phyloP scores from a whole-genome alignment of 2,329 filamentous ascomycete species.

The Aspergillus uvarum region DNA sequence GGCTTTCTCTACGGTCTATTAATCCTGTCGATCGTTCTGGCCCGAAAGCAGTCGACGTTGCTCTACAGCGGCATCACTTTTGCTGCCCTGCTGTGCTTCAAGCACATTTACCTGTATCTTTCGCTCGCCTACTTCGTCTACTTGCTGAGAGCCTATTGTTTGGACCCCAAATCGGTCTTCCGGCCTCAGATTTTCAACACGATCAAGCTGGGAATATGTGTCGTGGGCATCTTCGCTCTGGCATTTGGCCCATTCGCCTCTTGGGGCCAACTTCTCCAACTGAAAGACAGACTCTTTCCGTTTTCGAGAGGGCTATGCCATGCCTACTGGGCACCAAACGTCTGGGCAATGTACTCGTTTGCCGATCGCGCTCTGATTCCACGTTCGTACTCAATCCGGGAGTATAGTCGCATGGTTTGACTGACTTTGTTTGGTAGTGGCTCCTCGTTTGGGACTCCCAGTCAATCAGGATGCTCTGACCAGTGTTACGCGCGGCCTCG shows the following conservation, averaged over 20 bases:
- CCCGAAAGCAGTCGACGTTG: conserved; percentile 71
- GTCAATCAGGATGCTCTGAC: conserved; percentile 73
- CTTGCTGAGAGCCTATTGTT: conserved; percentile 83
- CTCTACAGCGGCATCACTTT: conserved; percentile 80
- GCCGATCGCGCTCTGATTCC: conserved; percentile 78
- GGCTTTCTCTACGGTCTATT: conserved; percentile 92
- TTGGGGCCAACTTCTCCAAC: conserved; percentile 78
- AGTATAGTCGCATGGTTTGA: conserved; percentile 32
- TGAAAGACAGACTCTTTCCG: conserved; percentile 82
- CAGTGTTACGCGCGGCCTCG: conserved; percentile 87
- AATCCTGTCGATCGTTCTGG: conserved; percentile 80
- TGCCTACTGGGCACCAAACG: conserved; percentile 96
- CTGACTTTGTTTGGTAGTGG: conserved; percentile 54
- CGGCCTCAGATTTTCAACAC: conserved; percentile 74
- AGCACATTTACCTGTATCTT: conserved; percentile 97
- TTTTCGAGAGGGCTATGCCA: conserved; percentile 93
- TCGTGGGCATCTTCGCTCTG: conserved; percentile 69
- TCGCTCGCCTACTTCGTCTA: conserved; percentile 95
- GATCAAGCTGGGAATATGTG: conserved; percentile 74
- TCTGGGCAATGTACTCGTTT: conserved; percentile 97
- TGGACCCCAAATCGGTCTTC: conserved; percentile 74
- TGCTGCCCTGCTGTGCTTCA: conserved; percentile 83
- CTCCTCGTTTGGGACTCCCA: conserved; percentile 73
- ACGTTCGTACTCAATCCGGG: conserved; percentile 54
- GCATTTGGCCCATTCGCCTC: conserved; percentile 87